phyloP scores from a whole-genome alignment of 768 basidiomycete species.

The Kwoniella heveanensis region DNA sequence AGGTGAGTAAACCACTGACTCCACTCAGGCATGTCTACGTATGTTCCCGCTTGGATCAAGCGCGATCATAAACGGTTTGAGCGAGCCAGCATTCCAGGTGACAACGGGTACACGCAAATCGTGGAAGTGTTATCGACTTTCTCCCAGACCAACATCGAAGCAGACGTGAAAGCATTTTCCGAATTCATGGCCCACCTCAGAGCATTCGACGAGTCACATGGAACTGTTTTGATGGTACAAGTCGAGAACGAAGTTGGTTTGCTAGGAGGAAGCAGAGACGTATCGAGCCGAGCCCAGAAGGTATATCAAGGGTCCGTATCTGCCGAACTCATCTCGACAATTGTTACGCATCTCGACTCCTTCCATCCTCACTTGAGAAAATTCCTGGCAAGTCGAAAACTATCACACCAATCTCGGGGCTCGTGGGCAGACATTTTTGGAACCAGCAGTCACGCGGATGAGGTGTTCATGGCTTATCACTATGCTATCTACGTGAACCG shows the following conservation, averaged over 20 bases:
- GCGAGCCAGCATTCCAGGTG: slow-evolving; percentile 9
- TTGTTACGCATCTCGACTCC: too few species aligned
- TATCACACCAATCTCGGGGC: too few species aligned
- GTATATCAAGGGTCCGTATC: too few species aligned
- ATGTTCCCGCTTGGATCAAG: slow-evolving; percentile 25
- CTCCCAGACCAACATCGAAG: slow-evolving; percentile 1
- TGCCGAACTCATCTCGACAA: too few species aligned
- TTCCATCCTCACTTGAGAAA: too few species aligned
- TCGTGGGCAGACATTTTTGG: slow-evolving; percentile 11
- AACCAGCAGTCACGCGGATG: slow-evolving; percentile 12
- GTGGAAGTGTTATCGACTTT: slow-evolving; percentile 16
- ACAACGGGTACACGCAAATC: background rate
- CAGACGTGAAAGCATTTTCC: slow-evolving; percentile 19
- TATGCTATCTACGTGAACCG: slow-evolving; percentile 16
- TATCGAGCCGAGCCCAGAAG: too few species aligned
- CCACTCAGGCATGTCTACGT: slow-evolving; percentile 14
- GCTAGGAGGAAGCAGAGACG: slow-evolving; percentile 15
- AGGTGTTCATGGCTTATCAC: slow-evolving; percentile 31
- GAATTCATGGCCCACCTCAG: slow-evolving; percentile 16
- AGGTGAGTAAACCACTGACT: too few species aligned
- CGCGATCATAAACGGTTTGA: slow-evolving; percentile 18
- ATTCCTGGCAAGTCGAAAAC: too few species aligned
- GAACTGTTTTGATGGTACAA: slow-evolving; percentile 24
- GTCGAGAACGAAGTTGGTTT: slow-evolving; percentile 26
- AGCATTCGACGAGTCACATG: slow-evolving; percentile 14